Evolutionary conservation across 2,329 filamentous ascomycete species (phyloP), one percentile per base, ranked within the genome.

Genomic region (Pseudogymnoascus sp.): DNA sequence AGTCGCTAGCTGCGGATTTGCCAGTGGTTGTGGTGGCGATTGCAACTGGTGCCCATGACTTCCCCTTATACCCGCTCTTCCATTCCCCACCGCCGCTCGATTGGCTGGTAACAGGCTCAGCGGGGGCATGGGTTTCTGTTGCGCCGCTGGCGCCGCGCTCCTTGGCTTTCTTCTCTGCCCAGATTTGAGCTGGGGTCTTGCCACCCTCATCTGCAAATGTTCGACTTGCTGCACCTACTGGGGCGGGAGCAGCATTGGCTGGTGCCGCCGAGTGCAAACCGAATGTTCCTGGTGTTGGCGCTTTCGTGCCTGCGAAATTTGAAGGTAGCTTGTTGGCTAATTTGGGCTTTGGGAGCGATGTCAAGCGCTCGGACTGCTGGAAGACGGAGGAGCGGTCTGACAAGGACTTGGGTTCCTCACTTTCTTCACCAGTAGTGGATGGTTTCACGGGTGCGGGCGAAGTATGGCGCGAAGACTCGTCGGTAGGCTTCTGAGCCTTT

Each of bases 101-200:
- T 73, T 96, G 91, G 60, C 81, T 80, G 60, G 79, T 73, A 33
- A 91, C 77, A 0, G 86, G 82, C 41, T 84, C 76, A n/a, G 82
- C 71, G 45, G 82, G 72, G 19, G 78, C 74, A 14, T 55, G 49
- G 60, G 80, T 74, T 29, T 78, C 76, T 59, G 81, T 77, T 60
- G 73, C 78, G 41, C 78, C 78, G 52, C 83, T 87, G 60, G 75
- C 79, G 21, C 83, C 85, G 63, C 87, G 82, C 73, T 94, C 86
- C 65, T 86, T 87, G 38, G 90, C 93, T 79, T 97, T 97, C 79
- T 92, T 96, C 79, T 99, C 94, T 0, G 93, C 93, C 94, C 94
- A 99, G 37, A 96, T 78, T 75, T 99, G 94, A 31, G 94, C 92
- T 6, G 94, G 94, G 4, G 94, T 97, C 80, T 97, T 99, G 65